Conservation (phyloP, 345 rosid genomes). For the Corchorus capsularis region DNA sequence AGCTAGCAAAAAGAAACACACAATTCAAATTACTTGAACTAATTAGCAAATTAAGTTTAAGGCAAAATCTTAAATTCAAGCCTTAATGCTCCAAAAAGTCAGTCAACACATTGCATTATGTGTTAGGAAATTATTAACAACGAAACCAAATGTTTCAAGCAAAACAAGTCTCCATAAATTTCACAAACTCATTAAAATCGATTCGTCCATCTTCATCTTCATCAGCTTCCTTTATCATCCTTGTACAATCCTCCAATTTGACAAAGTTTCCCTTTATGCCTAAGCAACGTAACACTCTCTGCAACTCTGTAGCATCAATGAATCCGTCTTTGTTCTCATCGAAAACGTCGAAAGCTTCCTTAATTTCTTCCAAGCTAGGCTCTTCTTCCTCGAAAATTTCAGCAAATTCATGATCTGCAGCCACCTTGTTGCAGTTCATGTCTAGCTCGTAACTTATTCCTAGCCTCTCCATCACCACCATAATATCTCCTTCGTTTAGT, state of each 20-base stretch:
- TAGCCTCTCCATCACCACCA: constrained; percentile 26
- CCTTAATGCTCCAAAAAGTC: too few species aligned
- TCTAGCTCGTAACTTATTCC: constrained; percentile 1
- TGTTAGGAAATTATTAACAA: not conserved
- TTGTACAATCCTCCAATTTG: constrained; percentile 15
- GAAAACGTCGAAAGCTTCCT: constrained; percentile 36
- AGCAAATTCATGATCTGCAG: constrained; percentile 1
- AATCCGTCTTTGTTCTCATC: constrained; percentile 44
- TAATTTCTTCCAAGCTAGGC: constrained; percentile 34
- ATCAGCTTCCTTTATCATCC: constrained; percentile 26
- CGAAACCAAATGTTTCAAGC: not conserved
- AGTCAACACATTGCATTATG: too few species aligned
- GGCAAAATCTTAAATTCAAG: too few species aligned
- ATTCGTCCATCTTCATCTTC: constrained; percentile 29
- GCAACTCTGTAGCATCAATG: constrained; percentile 31
- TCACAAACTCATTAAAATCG: constrained; percentile 30
- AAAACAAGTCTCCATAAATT: constrained; percentile 19
- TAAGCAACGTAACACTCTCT: constrained; percentile 26
- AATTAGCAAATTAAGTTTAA: too few species aligned
- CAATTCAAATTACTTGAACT: too few species aligned
- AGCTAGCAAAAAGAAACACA: too few species aligned
- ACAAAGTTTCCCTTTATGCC: constrained; percentile 14
- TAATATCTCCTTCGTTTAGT: constrained; percentile 21
- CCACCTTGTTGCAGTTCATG: not conserved
- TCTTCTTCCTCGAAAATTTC: constrained; percentile 30